phyloP scores from a whole-genome alignment of 306 rosid genomes.

The Quercus dentata region DNA sequence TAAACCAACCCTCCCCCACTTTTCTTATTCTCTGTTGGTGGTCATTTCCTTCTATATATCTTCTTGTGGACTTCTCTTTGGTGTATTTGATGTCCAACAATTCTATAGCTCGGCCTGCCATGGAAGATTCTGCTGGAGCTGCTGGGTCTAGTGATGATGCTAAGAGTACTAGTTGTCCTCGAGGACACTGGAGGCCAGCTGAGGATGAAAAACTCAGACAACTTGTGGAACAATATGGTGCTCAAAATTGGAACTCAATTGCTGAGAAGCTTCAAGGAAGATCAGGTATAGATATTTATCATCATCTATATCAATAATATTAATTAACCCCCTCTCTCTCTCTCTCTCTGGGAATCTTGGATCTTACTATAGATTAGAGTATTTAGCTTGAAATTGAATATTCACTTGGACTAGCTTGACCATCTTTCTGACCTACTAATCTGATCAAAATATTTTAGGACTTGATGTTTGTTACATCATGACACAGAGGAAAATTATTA shows the following conservation, averaged over 20 bases:
- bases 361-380: background rate
- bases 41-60: slow-evolving; percentile 36
- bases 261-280: slow-evolving; percentile 96
- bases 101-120: slow-evolving; percentile 22
- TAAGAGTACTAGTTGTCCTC: slow-evolving; percentile 45
- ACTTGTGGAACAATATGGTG: slow-evolving; percentile 81
- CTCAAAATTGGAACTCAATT: slow-evolving; percentile 95
- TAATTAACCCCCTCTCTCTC: background rate
- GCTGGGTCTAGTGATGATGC: slow-evolving; percentile 39
- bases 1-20: slow-evolving; percentile 74
- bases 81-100: slow-evolving; percentile 35
- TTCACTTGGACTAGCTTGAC: background rate
- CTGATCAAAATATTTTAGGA: background rate
- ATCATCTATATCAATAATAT: background rate
- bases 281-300: slow-evolving; percentile 48
- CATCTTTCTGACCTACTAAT: background rate
- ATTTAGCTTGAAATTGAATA: slow-evolving; percentile 14
- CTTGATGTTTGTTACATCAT: background rate
- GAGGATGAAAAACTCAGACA: slow-evolving; percentile 84
- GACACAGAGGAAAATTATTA: background rate
- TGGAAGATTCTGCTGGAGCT: slow-evolving; percentile 59
- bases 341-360: background rate
- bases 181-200: slow-evolving; percentile 94
- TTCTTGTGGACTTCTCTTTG: slow-evolving; percentile 36
- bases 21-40: slow-evolving; percentile 25